Percentiles rank a stretch among this genome's conserved stretches.
These are phyloP conservation scores for Phytophthora foliorum DNA, from an alignment of 352 stramenopile species.

Conservation along the genomic window DNA sequence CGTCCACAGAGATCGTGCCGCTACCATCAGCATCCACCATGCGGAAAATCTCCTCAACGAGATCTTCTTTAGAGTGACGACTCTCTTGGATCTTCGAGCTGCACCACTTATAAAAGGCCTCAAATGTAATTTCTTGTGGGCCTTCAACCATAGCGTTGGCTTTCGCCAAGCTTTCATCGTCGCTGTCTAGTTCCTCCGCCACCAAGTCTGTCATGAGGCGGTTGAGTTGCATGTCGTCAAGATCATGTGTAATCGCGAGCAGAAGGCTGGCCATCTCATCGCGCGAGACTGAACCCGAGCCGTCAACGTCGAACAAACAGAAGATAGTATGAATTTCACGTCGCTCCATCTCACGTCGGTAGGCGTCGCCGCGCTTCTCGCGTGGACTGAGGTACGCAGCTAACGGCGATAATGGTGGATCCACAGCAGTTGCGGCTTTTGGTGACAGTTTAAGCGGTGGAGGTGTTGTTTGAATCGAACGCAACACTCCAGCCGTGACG, in stretches of 20 bases:
- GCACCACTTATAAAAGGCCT: constrained; percentile 81
- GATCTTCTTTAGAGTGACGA: constrained; percentile 60
- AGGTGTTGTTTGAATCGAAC: constrained; percentile 21
- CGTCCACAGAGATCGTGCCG: constrained; percentile 74
- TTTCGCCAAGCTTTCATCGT: constrained; percentile 24
- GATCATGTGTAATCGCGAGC: constrained; percentile 69
- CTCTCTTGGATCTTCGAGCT: constrained; percentile 67
- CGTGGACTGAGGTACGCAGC: constrained; percentile 53
- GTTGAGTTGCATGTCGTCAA: constrained; percentile 68
- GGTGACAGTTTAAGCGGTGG: constrained; percentile 14
- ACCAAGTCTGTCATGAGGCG: constrained; percentile 69
- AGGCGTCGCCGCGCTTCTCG: constrained; percentile 63
- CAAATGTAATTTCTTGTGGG: constrained; percentile 68
- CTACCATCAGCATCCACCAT: constrained; percentile 75
- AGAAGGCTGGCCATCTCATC: constrained; percentile 71
- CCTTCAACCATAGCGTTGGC: constrained; percentile 25
- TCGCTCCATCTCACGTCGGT: constrained; percentile 68
- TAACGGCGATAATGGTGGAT: constrained; percentile 60
- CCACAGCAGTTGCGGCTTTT: constrained; percentile 14
- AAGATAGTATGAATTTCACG: constrained; percentile 83
- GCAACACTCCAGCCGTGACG: constrained; percentile 26
- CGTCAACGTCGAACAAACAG: constrained; percentile 72
- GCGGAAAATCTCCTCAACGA: constrained; percentile 77
- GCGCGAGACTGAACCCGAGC: constrained; percentile 65
- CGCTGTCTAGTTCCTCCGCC: constrained; percentile 37